Base-by-base conservation (phyloP, 176 grass and related monocot species). In the Themeda triandra region DNA sequence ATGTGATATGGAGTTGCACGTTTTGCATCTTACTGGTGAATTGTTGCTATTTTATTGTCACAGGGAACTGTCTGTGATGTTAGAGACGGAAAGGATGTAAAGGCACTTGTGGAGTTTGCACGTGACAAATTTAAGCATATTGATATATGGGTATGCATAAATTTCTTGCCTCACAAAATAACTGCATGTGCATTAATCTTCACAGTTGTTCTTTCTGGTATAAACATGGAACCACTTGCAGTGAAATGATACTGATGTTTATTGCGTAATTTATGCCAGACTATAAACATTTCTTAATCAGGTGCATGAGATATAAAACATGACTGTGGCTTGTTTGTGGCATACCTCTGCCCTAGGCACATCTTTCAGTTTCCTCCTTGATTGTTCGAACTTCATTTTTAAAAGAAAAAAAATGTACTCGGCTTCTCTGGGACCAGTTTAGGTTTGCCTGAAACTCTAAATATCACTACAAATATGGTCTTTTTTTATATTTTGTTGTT, bases 41-140 rank as follows among this genome's bases (percentile, higher is more conserved):
- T 24, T 85, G 39, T 75, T 30, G 3, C 45, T 25, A 17, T 84
- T 76, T n/a, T 92, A 33, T 86, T 63, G 63, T 71, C 17, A 27
- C 78, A 98, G 96, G 96, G 93, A 85, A 91, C 89, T 56, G 80
- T 85, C 35, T 98, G 96, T 92, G 96, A 95, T 92, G 93, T 98
- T 73, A 87, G 96, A 87, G 86, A 94, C 69, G 96, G 91, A 87
- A 91, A 91, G 75, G 91, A 94, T 90, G 93, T 95, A 63, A 98
- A 92, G 85, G 93, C 85, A 73, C 89, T 98, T 63, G 96, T 93
- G 32, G 69, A 93, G 41, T 98, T 92, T 86, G 80, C 96, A 78
- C 58, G 75, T 68, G 86, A 94, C 21, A 92, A 88, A 37, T 70
- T 95, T 48, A 90, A 87, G 49, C 88, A 93, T 60, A 92, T 98